Evolutionary conservation across 352 stramenopile genomes (phyloP), one percentile per base, ranked within the genome.

Genomic region (Phytophthora citrophthora): DNA sequence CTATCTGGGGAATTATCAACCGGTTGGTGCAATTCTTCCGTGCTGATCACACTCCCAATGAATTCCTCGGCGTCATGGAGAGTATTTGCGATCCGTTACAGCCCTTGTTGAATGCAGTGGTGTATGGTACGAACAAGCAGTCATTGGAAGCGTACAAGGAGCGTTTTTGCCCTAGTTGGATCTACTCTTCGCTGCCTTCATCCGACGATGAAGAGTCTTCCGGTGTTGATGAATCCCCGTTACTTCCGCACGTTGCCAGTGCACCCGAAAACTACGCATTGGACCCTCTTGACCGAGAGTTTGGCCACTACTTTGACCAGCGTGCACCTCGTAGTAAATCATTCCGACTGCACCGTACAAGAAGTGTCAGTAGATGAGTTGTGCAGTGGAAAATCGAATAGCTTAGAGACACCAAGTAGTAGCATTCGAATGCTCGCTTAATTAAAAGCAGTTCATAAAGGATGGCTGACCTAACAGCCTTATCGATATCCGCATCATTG

Each of bases 81-180:
- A 86, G 80, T 50, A 77, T 93, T 8, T 93, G 72, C 61, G 84
- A 93, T 29, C 84, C 84, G 20, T 41, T 91, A 31, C 83, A 91
- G 65, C 84, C 84, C 16, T 64, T 93, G 15, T 64, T 91, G 18
- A 91, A 91, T 18, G 80, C 78, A 16, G 47, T 93, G 8, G 79
- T 71, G 6, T 91, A 93, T 47, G 84, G 80, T 29, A 91, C 79
- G 16, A 93, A 88, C 74, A 88, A 86, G 34, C 76, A 83, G 56
- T 86, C 78, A 7, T 54, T 91, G n/a, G 72, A 90, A 45, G 77
- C 84, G 24, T 93, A 89, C 61, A 88, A 86, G 47, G 82, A 88
- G 32, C 74, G 78, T 0, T 89, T 90, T 56, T 91, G 78, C 43
- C 64, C 76, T n/a, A 55, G 63, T 4, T 93, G 80, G 84, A 83